Base-by-base conservation (phyloP, 805 yeast genomes). In the Lachancea sp. region DNA sequence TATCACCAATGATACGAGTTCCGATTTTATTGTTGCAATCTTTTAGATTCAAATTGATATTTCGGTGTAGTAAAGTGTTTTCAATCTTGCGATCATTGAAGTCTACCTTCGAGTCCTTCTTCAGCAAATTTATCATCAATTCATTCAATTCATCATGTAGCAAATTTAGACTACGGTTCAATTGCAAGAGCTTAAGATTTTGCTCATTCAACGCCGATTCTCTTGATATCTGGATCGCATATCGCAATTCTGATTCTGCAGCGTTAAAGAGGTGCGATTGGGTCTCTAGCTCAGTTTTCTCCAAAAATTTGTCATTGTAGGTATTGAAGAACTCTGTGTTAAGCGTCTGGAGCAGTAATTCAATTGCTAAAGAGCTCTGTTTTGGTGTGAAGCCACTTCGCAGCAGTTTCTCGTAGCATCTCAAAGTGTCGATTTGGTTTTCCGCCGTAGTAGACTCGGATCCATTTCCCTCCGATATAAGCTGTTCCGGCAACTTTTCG, bases 231-330 rank as follows among this genome's bases (percentile, higher is more conserved):
- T 81, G 78, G 18, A 88, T 75, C 51, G 88, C 96, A 33, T 83
- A 85, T 36, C 82, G 64, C 26, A 90, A 63, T 59, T 90, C 97
- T 40, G 89, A 81, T 46, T 86, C 86, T 0, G 96, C 96, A 23
- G 96, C 94, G 56, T 88, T 90, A 59, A 87, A 89, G 11, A 92
- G 64, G 56, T 90, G 92, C 17, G 77, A 74, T 52, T 90, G 96
- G 53, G 89, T 90, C 47, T 89, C 96, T 12, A 87, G 64, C 50
- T 87, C 96, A 46, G 78, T 77, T 20, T 63, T 63, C 17, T 57
- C 52, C 29, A 62, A 40, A 43, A 49, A 61, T 16, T 42, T 48
- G 5, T 50, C 49, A 36, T 60, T 60, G 56, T 73, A 76, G 42
- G 67, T 68, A 4, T 63, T 58, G 34, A 70, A 67, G 25, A 80